Conservation (phyloP, 257 asterid genomes). For the Solanum piurae region DNA sequence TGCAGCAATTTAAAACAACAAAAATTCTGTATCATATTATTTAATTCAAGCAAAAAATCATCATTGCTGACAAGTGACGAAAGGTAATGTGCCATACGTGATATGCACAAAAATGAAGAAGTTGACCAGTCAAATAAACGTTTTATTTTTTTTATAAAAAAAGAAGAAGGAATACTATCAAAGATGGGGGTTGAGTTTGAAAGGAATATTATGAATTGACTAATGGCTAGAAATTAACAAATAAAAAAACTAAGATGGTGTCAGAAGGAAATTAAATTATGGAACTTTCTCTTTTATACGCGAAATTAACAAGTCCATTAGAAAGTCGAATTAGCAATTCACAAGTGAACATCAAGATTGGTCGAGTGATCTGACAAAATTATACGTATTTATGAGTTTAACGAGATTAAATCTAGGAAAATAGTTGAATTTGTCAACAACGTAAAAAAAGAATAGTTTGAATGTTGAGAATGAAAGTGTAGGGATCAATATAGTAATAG, state of each 20-base stretch:
- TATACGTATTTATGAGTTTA: background rate
- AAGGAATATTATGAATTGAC: conserved; percentile 16
- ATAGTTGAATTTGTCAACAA: background rate
- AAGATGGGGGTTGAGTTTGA: conserved; percentile 19
- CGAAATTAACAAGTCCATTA: background rate
- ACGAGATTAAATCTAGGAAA: background rate
- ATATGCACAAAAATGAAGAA: conserved; percentile 9
- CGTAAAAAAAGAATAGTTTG: background rate
- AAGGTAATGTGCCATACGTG: conserved; percentile 9
- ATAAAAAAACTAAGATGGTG: background rate
- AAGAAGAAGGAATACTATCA: conserved; percentile 1
- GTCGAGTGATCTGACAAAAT: rapidly evolving
- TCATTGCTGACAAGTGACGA: conserved; percentile 10
- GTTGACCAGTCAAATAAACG: conserved; percentile 69
- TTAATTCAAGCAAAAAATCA: background rate
- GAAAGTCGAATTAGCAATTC: background rate
- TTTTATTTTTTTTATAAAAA: background rate
- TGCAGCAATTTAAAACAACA: background rate
- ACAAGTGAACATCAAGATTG: background rate
- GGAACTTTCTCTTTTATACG: background rate
- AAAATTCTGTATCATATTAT: background rate
- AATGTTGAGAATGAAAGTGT: background rate
- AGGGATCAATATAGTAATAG: background rate
- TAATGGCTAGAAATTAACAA: background rate
- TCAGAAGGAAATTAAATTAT: background rate